These are phyloP conservation scores for Trichoderma asperellum DNA, from an alignment of 2,329 filamentous ascomycete genomes.

Conservation along the genomic window DNA sequence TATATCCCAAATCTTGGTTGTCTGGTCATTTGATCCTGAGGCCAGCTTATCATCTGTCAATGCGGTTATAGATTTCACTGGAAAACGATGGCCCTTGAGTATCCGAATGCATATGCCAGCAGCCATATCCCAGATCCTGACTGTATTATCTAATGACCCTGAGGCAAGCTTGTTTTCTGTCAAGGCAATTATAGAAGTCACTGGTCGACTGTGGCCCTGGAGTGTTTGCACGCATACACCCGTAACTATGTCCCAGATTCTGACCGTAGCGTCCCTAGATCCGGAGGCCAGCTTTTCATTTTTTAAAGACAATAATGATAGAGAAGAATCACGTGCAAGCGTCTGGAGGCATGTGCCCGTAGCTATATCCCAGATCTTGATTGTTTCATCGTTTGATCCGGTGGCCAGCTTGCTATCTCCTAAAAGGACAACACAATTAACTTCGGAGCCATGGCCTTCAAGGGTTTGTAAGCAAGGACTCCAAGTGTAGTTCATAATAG, in stretches of 20 bases:
- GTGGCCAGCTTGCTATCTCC: conserved; percentile 9
- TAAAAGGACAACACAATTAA: conserved; percentile 12
- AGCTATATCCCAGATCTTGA: conserved; percentile 25
- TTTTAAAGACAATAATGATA: not conserved
- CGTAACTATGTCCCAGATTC: conserved; percentile 12
- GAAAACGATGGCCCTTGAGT: not conserved
- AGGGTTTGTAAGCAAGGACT: conserved; percentile 2
- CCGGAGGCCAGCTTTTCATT: conserved; percentile 14
- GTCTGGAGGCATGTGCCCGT: not conserved
- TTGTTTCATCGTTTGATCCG: not conserved
- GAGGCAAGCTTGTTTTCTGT: not conserved
- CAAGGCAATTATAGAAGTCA: not conserved
- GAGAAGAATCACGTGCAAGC: fast-evolving
- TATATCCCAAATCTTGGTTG: conserved; percentile 15
- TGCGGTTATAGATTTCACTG: not conserved
- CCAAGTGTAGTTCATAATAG: not conserved
- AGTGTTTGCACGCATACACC: not conserved
- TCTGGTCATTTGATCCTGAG: not conserved
- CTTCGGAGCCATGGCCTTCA: not conserved
- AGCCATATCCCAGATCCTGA: conserved; percentile 17
- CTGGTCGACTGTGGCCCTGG: not conserved
- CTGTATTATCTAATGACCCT: not conserved
- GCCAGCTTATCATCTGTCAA: not conserved
- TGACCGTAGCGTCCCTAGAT: not conserved
- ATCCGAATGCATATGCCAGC: not conserved